These are phyloP conservation scores for Pseudogymnoascus sp. DNA, from an alignment of 2,329 filamentous ascomycete genomes.

Conservation along the genomic window DNA sequence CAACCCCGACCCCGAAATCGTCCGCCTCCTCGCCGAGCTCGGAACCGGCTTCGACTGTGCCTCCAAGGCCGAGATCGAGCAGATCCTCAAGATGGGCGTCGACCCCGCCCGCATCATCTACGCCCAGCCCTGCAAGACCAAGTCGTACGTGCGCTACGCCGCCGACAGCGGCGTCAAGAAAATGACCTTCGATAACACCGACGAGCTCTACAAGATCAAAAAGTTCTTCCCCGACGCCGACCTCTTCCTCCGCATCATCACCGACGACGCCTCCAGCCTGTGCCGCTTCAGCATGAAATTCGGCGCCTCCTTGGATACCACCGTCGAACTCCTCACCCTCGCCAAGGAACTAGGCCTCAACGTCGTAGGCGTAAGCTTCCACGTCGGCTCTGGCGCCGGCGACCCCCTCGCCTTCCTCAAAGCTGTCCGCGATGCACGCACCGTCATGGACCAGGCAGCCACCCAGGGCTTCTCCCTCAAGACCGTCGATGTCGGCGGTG, in stretches of 20 bases:
- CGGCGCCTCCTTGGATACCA: slow-evolving; percentile 78
- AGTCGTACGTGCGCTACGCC: slow-evolving; percentile 91
- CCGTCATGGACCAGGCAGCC: slow-evolving; percentile 78
- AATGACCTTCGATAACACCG: slow-evolving; percentile 98
- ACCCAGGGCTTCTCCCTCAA: slow-evolving; percentile 71
- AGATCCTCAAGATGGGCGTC: slow-evolving; percentile 74
- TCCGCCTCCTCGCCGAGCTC: slow-evolving; percentile 77
- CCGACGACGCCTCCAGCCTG: slow-evolving; percentile 88
- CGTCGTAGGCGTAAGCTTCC: slow-evolving; percentile 93
- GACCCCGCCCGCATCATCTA: slow-evolving; percentile 93
- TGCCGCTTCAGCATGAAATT: slow-evolving; percentile 98
- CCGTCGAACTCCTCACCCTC: slow-evolving; percentile 65
- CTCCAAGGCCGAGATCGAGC: slow-evolving; percentile 94
- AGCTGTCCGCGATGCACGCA: slow-evolving; percentile 80
- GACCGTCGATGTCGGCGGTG: slow-evolving; percentile 88
- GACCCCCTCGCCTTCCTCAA: slow-evolving; percentile 88
- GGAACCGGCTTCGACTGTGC: slow-evolving; percentile 97
- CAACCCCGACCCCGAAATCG: slow-evolving; percentile 85
- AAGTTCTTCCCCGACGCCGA: slow-evolving; percentile 82
- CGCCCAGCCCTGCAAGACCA: slow-evolving; percentile 98
- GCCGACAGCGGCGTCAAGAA: slow-evolving; percentile 78
- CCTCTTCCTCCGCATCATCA: slow-evolving; percentile 88
- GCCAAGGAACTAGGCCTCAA: slow-evolving; percentile 79
- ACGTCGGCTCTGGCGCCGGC: slow-evolving; percentile 91
- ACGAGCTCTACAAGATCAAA: slow-evolving; percentile 97